These are phyloP conservation scores for Thelonectria rubi DNA, from an alignment of 2,329 filamentous ascomycete species.

Conservation along the genomic window DNA sequence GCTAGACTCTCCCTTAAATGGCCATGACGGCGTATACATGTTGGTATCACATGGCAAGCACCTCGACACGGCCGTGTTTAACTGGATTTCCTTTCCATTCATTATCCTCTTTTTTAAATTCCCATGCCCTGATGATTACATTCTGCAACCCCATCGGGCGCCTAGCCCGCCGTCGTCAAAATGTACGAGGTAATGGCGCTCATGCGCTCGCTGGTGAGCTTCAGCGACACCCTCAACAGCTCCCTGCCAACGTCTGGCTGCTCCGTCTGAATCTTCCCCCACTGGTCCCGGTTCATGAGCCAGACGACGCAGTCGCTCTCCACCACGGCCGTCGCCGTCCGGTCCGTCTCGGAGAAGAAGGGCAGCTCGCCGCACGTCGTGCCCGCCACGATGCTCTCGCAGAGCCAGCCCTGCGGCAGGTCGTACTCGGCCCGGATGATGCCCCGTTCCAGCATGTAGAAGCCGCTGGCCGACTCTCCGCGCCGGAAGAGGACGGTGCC, in stretches of 20 bases:
- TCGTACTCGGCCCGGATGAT: constrained; percentile 92
- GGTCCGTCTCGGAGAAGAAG: constrained; percentile 90
- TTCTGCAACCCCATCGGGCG: constrained; percentile 2
- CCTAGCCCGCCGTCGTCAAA: constrained; percentile 58
- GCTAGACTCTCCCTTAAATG: no score
- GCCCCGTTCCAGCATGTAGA: constrained; percentile 90
- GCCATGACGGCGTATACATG: no score
- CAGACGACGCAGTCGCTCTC: constrained; percentile 86
- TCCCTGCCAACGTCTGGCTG: constrained; percentile 84
- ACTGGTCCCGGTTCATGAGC: constrained; percentile 77
- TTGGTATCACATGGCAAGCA: no score
- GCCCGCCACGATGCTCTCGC: constrained; percentile 91
- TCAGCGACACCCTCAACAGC: constrained; percentile 85
- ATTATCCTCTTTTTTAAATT: background rate
- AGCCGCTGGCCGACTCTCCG: constrained; percentile 80
- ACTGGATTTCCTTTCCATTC: background rate
- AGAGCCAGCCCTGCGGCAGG: constrained; percentile 86
- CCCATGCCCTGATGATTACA: background rate
- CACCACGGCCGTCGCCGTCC: constrained; percentile 86
- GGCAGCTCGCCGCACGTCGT: constrained; percentile 96
- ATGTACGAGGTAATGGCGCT: constrained; percentile 68
- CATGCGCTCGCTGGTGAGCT: constrained; percentile 95
- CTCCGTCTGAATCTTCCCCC: constrained; percentile 75
- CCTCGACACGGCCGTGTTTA: no score
- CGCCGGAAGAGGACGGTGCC: constrained; percentile 81